phyloP scores from a whole-genome alignment of 179 eudicot species.

The Spinacia oleracea region DNA sequence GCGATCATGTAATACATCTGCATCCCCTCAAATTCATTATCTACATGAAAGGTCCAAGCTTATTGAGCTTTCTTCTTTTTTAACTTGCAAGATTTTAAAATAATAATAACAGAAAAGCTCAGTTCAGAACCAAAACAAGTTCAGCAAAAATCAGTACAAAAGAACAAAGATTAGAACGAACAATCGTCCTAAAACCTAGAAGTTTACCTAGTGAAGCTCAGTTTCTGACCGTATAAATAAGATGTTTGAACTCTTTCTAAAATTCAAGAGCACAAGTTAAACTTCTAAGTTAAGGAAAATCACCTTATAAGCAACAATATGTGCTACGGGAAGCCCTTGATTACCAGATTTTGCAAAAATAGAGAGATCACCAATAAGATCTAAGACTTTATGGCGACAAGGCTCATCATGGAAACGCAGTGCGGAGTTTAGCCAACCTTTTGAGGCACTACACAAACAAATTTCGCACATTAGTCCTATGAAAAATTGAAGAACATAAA shows the following conservation, averaged over 20 bases:
- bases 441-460: constrained; percentile 46
- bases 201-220: not conserved
- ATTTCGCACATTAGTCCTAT: not conserved
- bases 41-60: not conserved
- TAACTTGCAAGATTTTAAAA: not conserved
- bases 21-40: not conserved
- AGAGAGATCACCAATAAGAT: constrained; percentile 94
- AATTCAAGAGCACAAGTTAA: not conserved
- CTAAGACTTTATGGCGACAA: constrained; percentile 91
- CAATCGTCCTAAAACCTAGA: not conserved
- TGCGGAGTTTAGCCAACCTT: constrained; percentile 89
- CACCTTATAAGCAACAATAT: constrained; percentile 83
- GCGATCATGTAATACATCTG: not conserved
- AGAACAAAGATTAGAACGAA: not conserved
- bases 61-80: not conserved
- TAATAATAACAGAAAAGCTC: no score
- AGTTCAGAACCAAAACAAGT: not conserved
- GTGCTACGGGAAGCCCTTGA: constrained; percentile 91
- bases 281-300: constrained; percentile 1
- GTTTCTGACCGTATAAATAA: not conserved
- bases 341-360: constrained; percentile 70
- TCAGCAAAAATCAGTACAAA: not conserved
- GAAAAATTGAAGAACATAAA: not conserved
- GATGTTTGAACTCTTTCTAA: not conserved
- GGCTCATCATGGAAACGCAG: constrained; percentile 72